phyloP scores from a whole-genome alignment of 257 asterid genomes.

The Solanum acaule region DNA sequence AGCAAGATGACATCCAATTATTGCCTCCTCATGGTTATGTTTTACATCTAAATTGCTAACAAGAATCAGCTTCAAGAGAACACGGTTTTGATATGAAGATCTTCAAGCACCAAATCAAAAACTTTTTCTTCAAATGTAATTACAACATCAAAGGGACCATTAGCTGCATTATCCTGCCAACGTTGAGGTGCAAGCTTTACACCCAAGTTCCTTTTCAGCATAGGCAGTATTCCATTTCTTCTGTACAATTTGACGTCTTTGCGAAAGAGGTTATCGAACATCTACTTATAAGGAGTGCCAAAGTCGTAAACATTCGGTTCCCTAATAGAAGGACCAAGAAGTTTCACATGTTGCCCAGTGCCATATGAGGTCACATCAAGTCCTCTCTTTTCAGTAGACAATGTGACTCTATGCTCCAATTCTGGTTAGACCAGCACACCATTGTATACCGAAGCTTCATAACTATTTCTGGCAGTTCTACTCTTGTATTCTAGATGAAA shows the following conservation, averaged over 20 bases:
- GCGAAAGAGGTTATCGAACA: too few species aligned
- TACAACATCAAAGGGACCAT: slow-evolving; percentile 86
- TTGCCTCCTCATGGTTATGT: slow-evolving; percentile 98
- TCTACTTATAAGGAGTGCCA: too few species aligned
- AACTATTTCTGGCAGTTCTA: too few species aligned
- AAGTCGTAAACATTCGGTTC: too few species aligned
- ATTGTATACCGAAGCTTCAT: too few species aligned
- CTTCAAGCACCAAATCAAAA: slow-evolving; percentile 92
- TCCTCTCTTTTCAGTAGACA: too few species aligned
- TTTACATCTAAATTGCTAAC: slow-evolving; percentile 86
- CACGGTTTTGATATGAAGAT: slow-evolving; percentile 72
- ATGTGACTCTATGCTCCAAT: too few species aligned
- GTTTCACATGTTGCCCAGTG: too few species aligned
- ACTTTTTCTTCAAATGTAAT: slow-evolving; percentile 91
- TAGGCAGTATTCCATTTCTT: slow-evolving; percentile 84
- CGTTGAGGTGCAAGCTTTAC: slow-evolving; percentile 88
- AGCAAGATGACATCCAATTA: slow-evolving; percentile 78
- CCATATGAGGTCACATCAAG: too few species aligned
- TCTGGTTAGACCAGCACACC: too few species aligned
- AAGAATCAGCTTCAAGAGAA: slow-evolving; percentile 62
- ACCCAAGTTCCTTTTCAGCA: slow-evolving; percentile 85
- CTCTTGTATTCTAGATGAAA: too few species aligned
- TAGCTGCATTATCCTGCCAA: slow-evolving; percentile 87
- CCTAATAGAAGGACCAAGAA: too few species aligned
- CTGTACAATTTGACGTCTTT: slow-evolving; percentile 23